Evolutionary conservation across 2,329 filamentous ascomycete species (phyloP), one percentile per base, ranked within the genome.

Genomic region (Trichoderma atrobrunneum): DNA sequence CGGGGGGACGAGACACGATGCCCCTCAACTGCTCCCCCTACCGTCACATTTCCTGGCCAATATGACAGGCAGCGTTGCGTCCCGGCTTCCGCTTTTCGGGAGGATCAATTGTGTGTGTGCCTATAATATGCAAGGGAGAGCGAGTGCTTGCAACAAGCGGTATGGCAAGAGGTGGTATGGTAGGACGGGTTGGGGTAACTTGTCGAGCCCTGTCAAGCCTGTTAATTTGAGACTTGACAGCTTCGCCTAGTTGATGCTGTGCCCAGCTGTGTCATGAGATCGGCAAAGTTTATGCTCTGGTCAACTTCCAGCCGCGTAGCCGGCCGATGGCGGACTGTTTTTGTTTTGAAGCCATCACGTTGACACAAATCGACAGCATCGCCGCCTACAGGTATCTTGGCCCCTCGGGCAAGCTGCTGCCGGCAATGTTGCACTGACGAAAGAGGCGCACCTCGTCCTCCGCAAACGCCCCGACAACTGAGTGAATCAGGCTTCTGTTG

Each of bases 361-460:
- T 7, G 18, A 60, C 57, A 60, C 57, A 60, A 14, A 21, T 24
- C 30, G 28, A 60, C 28, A 16, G 28, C 28, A 30, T 10, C 12
- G 16, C 32, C 7, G 21, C 12, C 30, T 43, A 70, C n/a, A 54
- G 21, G 21, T 72, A 56, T 56, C 43, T 36, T 39, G 88, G 87
- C 0, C 88, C 89, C 66, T 86, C 77, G 8, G 89, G 89, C 48
- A 87, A 79, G 74, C 86, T 81, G 72, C 87, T 91, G 3, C 87
- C 89, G n/a, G 92, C 92, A 80, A 94, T 85, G 79, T 95, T 94
- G 81, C 92, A 95, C 83, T 95, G 92, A 74, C 92, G 84, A 78
- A 95, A 94, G 73, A 95, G 79, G 59, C 92, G 82, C 36, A 94
- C 89, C 83, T 94, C 92, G n/a, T 92, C 87, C 63, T 90, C 87